phyloP scores from a whole-genome alignment of 1,284 basidiomycete genomes.

The Marasmius sp. region DNA sequence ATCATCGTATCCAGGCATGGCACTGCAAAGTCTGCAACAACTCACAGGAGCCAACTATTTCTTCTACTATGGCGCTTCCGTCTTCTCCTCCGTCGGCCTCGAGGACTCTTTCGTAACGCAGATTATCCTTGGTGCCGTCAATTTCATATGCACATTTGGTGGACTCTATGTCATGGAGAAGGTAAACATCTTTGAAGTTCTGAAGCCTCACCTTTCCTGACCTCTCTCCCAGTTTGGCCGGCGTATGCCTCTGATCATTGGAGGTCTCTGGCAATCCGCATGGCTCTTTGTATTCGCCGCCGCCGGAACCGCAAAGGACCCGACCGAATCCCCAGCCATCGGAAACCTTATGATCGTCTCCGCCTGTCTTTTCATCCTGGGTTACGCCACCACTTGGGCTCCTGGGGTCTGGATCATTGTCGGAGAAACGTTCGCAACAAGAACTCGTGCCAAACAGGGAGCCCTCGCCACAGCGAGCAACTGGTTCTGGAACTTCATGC shows the following conservation, averaged over 20 bases:
- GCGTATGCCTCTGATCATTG: slow-evolving; percentile 61
- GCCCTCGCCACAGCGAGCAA: slow-evolving; percentile 65
- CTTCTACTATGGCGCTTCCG: slow-evolving; percentile 72
- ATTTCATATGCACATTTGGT: slow-evolving; percentile 69
- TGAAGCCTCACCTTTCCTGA: not conserved
- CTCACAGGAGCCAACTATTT: slow-evolving; percentile 74
- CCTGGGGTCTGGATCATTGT: slow-evolving; percentile 76
- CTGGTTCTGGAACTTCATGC: slow-evolving; percentile 72
- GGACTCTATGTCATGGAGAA: slow-evolving; percentile 71
- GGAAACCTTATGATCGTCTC: slow-evolving; percentile 75
- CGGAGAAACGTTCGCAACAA: slow-evolving; percentile 76
- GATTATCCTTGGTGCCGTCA: slow-evolving; percentile 71
- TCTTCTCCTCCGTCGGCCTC: slow-evolving; percentile 71
- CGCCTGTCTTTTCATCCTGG: slow-evolving; percentile 79
- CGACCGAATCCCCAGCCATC: slow-evolving; percentile 43
- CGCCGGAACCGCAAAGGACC: slow-evolving; percentile 68
- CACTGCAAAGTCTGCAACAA: slow-evolving; percentile 73
- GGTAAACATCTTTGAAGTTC: slow-evolving; percentile 29
- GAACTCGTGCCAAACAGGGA: slow-evolving; percentile 76
- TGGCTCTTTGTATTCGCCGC: slow-evolving; percentile 82
- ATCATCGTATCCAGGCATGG: slow-evolving; percentile 43
- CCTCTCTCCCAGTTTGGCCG: slow-evolving; percentile 51
- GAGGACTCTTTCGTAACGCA: slow-evolving; percentile 69
- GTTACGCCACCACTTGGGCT: slow-evolving; percentile 77
- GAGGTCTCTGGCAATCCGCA: slow-evolving; percentile 70